These are phyloP conservation scores for Coniochaeta ligniaria DNA, from an alignment of 2,329 filamentous ascomycete genomes.

Conservation along the genomic window DNA sequence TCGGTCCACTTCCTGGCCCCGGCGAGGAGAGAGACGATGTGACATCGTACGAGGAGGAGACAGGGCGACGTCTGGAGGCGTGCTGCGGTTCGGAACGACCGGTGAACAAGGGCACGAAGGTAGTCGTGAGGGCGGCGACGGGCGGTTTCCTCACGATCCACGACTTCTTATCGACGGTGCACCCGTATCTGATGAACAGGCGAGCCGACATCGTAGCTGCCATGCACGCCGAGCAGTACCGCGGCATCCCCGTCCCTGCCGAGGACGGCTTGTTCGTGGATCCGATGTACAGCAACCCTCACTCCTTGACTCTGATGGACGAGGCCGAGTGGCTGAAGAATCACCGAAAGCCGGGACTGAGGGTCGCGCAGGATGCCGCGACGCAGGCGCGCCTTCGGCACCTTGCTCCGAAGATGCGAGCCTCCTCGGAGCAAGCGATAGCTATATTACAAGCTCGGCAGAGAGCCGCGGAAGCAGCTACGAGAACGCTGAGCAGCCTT, in stretches of 20 bases:
- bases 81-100: neutral
- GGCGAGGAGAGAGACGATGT: neutral
- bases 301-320: conserved; percentile 1
- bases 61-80: neutral
- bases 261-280: neutral
- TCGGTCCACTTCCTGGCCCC: neutral
- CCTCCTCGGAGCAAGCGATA: neutral
- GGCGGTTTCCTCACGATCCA: neutral
- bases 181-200: neutral
- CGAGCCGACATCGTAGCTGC: neutral
- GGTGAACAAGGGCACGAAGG: neutral
- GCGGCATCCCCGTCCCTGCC: neutral
- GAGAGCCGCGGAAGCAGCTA: neutral
- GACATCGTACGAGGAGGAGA: neutral
- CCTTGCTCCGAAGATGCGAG: neutral
- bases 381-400: neutral
- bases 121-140: neutral
- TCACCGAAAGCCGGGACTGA: neutral
- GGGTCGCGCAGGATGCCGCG: neutral
- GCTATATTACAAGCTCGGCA: neutral
- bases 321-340: neutral
- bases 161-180: neutral
- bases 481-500: neutral
- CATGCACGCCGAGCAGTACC: neutral
- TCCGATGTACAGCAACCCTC: neutral